A percentile compares a stretch with the other conserved stretches of the same genome.
Conservation (phyloP, 495 filamentous ascomycete species). For the Pseudomonodictys pantanalensis region DNA sequence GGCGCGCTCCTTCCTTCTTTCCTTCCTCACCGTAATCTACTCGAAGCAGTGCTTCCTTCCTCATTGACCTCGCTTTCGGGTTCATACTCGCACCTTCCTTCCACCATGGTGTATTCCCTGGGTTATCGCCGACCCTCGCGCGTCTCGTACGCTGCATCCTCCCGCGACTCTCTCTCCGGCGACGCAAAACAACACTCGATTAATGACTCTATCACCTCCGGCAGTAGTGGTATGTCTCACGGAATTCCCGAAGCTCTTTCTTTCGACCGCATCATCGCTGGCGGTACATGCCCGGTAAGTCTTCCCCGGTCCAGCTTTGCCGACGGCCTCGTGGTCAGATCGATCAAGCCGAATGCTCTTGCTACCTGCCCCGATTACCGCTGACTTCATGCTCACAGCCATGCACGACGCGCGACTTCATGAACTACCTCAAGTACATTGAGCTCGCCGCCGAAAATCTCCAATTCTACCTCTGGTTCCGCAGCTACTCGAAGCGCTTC, state of each 20-base stretch:
- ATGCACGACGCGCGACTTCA: slow-evolving; percentile 70
- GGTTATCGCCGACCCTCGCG: slow-evolving; percentile 49
- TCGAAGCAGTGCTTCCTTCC: background rate
- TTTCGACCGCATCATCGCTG: slow-evolving; percentile 68
- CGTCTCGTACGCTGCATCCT: slow-evolving; percentile 27
- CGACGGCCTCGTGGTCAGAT: background rate
- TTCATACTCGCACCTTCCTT: background rate
- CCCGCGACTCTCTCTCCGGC: slow-evolving; percentile 33
- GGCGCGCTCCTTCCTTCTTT: too few species aligned
- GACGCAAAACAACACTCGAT: slow-evolving; percentile 41
- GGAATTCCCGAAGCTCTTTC: slow-evolving; percentile 67
- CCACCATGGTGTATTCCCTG: slow-evolving; percentile 52
- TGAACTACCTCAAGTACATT: slow-evolving; percentile 75
- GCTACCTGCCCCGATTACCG: background rate
- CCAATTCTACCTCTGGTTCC: slow-evolving; percentile 75
- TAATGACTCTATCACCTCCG: slow-evolving; percentile 43
- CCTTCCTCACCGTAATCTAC: background rate
- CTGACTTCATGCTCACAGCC: slow-evolving; percentile 50
- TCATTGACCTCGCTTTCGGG: background rate
- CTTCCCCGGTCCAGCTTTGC: too few species aligned
- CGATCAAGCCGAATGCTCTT: too few species aligned
- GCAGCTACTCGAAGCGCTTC: slow-evolving; percentile 64
- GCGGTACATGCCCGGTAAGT: slow-evolving; percentile 76
- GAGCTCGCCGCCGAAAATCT: slow-evolving; percentile 74
- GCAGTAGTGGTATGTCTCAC: slow-evolving; percentile 40